phyloP scores from a whole-genome alignment of 2,329 filamentous ascomycete species.

The Neophaeococcomyces mojaviensis region DNA sequence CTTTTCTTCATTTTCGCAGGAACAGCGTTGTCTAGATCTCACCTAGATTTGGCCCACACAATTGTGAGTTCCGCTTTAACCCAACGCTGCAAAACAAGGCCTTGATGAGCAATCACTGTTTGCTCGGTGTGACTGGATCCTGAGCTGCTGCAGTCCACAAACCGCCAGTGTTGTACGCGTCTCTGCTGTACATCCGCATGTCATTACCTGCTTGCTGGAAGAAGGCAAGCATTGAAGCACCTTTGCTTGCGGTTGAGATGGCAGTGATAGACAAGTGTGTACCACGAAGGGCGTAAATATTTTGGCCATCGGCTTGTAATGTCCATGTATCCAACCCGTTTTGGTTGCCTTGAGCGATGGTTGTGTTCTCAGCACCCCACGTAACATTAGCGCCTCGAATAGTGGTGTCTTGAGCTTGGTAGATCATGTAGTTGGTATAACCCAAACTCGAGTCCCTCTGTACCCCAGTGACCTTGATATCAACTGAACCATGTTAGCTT shows the following conservation, averaged over 20 bases:
- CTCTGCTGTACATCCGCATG: constrained; percentile 6
- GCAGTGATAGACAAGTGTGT: constrained; percentile 7
- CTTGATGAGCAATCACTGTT: too few species aligned
- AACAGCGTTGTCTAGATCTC: too few species aligned
- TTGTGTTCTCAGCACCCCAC: constrained; percentile 9
- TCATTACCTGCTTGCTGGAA: constrained; percentile 8
- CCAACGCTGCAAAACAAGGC: too few species aligned
- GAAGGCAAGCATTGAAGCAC: background rate
- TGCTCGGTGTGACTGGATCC: background rate
- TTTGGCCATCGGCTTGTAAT: background rate
- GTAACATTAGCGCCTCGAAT: constrained; percentile 6
- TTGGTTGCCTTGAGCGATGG: background rate
- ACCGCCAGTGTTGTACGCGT: background rate
- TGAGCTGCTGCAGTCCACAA: constrained; percentile 2
- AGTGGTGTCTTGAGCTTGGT: constrained; percentile 6
- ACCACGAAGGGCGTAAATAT: constrained; percentile 1
- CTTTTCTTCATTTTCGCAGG: too few species aligned
- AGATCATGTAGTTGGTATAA: constrained; percentile 9
- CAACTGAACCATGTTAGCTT: constrained; percentile 1
- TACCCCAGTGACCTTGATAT: constrained; percentile 1
- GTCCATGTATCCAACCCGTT: constrained; percentile 2
- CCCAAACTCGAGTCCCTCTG: constrained; percentile 5
- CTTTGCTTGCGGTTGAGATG: background rate
- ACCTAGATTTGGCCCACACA: too few species aligned
- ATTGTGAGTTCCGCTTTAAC: too few species aligned